phyloP scores from a whole-genome alignment of 2,329 filamentous ascomycete species.

The Chaetomiaceae sp. region DNA sequence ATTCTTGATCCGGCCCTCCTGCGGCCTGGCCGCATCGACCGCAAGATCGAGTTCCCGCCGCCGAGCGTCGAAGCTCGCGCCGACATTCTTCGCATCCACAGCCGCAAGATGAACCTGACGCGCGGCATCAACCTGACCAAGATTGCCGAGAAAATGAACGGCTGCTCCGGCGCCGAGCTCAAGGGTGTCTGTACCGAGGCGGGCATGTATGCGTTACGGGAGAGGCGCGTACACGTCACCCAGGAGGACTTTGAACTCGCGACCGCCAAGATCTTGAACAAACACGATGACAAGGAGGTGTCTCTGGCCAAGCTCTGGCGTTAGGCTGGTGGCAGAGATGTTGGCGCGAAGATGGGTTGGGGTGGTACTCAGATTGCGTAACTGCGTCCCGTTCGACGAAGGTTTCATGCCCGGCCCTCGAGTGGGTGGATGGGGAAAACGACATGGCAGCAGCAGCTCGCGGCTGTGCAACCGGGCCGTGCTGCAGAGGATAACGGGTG shows the following conservation, averaged over 20 bases:
- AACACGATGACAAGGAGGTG: slow-evolving; percentile 97
- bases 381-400: not conserved
- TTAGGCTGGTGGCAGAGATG: slow-evolving; percentile 10
- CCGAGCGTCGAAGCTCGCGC: slow-evolving; percentile 94
- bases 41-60: slow-evolving; percentile 98
- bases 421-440: not conserved
- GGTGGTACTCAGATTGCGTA: not conserved
- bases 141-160: slow-evolving; percentile 99
- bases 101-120: slow-evolving; percentile 96
- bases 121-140: slow-evolving; percentile 96
- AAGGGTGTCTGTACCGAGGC: slow-evolving; percentile 99
- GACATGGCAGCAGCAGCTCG: too few relatives aligned
- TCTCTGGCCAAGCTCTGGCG: slow-evolving; percentile 76
- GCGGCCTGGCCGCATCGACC: slow-evolving; percentile 93
- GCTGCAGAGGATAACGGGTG: too few relatives aligned
- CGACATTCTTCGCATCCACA: slow-evolving; percentile 96
- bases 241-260: slow-evolving; percentile 99
- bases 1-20: slow-evolving; percentile 93
- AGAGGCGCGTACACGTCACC: slow-evolving; percentile 94
- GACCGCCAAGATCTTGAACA: slow-evolving; percentile 98
- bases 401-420: not conserved
- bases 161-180: slow-evolving; percentile 92
- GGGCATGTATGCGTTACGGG: slow-evolving; percentile 94
- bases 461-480: too few relatives aligned
- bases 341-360: not conserved